A percentile compares a stretch with the other conserved stretches of the same genome.
Evolutionary conservation across 2,329 filamentous ascomycete species (phyloP).

Genomic region (Lachnellula arida): DNA sequence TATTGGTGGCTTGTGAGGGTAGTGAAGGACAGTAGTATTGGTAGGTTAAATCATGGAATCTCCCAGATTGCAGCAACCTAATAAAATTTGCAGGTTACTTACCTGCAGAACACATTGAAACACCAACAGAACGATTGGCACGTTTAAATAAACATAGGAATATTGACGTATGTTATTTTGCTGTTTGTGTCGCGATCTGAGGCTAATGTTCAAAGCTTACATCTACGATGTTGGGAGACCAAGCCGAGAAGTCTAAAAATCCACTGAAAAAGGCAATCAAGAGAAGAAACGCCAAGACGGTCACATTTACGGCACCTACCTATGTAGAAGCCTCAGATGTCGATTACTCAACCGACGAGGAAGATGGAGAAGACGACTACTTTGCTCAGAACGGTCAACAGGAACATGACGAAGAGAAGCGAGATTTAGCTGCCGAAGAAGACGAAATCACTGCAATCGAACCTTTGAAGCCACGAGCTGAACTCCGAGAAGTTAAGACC

Average conservation of each 20-base stretch:
- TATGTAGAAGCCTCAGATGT: constrained; percentile 70
- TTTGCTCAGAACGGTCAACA: constrained; percentile 45
- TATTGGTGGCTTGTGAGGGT: constrained; percentile 99
- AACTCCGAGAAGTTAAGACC: constrained; percentile 30
- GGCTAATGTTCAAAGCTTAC: constrained; percentile 47
- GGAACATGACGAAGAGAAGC: constrained; percentile 29
- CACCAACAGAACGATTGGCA: constrained; percentile 88
- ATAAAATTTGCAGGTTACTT: constrained; percentile 65
- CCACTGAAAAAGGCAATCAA: constrained; percentile 70
- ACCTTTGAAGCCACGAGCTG: constrained; percentile 39
- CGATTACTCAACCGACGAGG: constrained; percentile 65
- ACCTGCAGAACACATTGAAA: constrained; percentile 97
- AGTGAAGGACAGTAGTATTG: constrained; percentile 95
- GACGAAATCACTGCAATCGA: constrained; percentile 29
- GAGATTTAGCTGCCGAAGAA: constrained; percentile 33
- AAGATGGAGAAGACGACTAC: constrained; percentile 45
- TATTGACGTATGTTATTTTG: constrained; percentile 68
- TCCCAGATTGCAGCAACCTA: neutral
- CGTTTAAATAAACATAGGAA: constrained; percentile 97
- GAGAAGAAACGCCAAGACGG: constrained; percentile 64
- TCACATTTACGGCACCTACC: constrained; percentile 65
- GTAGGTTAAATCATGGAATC: constrained; percentile 35
- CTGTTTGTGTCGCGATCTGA: neutral
- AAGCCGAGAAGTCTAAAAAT: constrained; percentile 66
- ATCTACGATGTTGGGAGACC: constrained; percentile 67